Evolutionary conservation across 768 basidiomycete genomes (phyloP), one percentile per base, ranked within the genome.

Genomic region (Lactifluus subvellereus): DNA sequence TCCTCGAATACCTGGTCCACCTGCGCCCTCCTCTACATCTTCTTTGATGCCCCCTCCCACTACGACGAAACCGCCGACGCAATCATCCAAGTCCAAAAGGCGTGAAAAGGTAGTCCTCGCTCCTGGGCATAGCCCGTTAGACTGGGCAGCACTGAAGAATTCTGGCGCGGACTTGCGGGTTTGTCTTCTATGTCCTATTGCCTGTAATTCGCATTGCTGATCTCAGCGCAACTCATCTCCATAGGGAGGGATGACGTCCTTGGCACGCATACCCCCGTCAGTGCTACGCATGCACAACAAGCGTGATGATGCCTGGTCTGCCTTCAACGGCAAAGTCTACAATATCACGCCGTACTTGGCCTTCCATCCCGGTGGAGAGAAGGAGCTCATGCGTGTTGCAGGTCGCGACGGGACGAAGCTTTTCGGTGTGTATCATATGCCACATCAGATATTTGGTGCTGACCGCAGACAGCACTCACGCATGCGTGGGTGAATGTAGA

Each of bases 401-500:
- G 97, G 97, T 0, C 80, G 94, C 60, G 97, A 99, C 70, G 97
- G 96, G 13, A 94, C 94, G 0, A 89, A 91, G 71, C 79, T 99
- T 11, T 98, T 99, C 69, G 88, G 96, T 96, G 72, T 69, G 89
- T 74, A 37, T 32, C 27, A 30, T 65, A 4, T 51, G 14, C 59
- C 3, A 32, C 20, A 20, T 48, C 54, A n/a, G 30, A 37, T 7
- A 32, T 35, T 16, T 6, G 10, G 10, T 49, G 42, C 53, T 38
- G 11, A 61, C 35, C n/a, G 27, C 38, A 52, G 47, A 30, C 66
- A 98, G 96, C 89, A 51, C 75, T 83, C 27, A 98, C 95, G 0
- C 96, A 99, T 73, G 91, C 88, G 4, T 99, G 96, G 96, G 94
- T 99, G 37, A 98, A 93, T 68, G 84, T 82, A n/a, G 96, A 99